Conservation (phyloP, 805 yeast species). For the Lipomyces yamanashiensis region DNA sequence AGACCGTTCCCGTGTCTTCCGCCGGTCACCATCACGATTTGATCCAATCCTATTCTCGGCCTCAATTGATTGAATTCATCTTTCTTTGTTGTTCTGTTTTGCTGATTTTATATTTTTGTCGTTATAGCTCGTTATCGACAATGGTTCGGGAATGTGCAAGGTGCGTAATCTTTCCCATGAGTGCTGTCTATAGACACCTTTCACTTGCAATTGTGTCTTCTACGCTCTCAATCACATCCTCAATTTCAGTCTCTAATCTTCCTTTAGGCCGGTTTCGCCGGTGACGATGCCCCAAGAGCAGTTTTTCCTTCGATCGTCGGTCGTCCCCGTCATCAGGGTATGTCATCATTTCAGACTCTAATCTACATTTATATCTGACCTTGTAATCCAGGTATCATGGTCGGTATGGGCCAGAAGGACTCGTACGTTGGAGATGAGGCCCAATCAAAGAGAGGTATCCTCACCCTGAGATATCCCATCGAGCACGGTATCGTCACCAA, state of each 20-base stretch:
- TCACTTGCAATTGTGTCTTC: background rate
- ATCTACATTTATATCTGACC: background rate
- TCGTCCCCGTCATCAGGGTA: constrained; percentile 99
- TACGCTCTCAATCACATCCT: background rate
- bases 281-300: constrained; percentile 99
- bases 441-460: constrained; percentile 99
- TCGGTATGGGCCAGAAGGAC: constrained; percentile 99
- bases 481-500: constrained; percentile 99
- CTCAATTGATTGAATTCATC: background rate
- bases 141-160: constrained; percentile 99
- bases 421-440: constrained; percentile 99
- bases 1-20: background rate
- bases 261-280: constrained; percentile 94
- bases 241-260: background rate
- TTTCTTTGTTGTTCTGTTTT: background rate
- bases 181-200: background rate
- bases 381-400: constrained; percentile 46
- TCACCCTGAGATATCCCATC: constrained; percentile 97
- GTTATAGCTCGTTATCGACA: constrained; percentile 82
- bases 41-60: background rate
- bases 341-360: constrained; percentile 44
- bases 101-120: constrained; percentile 52
- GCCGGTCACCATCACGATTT: background rate
- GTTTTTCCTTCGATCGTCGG: constrained; percentile 99
- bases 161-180: constrained; percentile 16